Base-by-base conservation (phyloP, 306 rosid genomes). In the Quercus aquifolioides region DNA sequence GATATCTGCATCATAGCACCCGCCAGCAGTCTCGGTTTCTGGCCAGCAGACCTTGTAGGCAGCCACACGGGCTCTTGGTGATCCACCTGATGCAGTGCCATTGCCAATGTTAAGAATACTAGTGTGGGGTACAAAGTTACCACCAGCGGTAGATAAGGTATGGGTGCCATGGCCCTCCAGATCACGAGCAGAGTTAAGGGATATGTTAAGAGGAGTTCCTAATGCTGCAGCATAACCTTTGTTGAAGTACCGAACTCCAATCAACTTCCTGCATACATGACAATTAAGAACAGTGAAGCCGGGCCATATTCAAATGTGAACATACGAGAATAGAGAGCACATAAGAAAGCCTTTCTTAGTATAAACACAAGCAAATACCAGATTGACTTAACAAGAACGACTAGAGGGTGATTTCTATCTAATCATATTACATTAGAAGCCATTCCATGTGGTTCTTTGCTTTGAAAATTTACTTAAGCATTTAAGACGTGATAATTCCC, bases 21-120 rank as follows among this genome's bases (percentile, higher is more conserved):
- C 67, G 0, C 73, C 76, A 0, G 19, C 74, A 4, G 25, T 71
- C 4, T 73, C 35, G 0, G 30, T 19, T 1, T 20, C 80, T 4
- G 84, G 87, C 97, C 97, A 95, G 9, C 98, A 95, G 3, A 86
- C 93, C 83, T 95, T 95, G 77, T 95, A 95, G 28, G 97, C 78
- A 23, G 88, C 99, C 74, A 93, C 92, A 5, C 88, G 87, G 9
- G 94, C 96, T 55, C 68, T 88, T 1, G 99, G 98, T 1, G 99
- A 89, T n/a, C 99, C 99, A 5, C 99, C 99, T 1, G 87, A 90
- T 0, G 96, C 97, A 1, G 93, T 91, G 41, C 99, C 99, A 31
- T 78, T 86, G 3, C 96, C 97, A 65, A 64, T 13, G 10, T 97
- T 94, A 6, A 85, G 81, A 6, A 90, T 86, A 73, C 41, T 87